Percentiles rank a stretch among this genome's conserved stretches.
phyloP scores from a whole-genome alignment of 1,284 basidiomycete species.

The Leccinum pseudoinsigne region DNA sequence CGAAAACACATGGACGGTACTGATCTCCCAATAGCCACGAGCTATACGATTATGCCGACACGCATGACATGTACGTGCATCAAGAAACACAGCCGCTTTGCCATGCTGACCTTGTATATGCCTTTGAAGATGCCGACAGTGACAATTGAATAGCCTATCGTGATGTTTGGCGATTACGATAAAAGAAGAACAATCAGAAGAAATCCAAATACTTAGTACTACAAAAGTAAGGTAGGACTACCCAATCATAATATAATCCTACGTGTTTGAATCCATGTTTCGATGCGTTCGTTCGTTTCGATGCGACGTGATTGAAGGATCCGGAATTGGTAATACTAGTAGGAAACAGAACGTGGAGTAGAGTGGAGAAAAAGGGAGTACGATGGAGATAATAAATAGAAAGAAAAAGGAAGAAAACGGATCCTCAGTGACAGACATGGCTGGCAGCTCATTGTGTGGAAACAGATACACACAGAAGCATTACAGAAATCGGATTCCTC shows the following conservation, averaged over 20 bases:
- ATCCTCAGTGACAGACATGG: no score
- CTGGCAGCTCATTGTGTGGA: no score
- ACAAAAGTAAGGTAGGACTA: background rate
- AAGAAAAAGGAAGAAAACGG: no score
- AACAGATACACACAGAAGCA: no score
- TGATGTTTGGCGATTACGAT: background rate
- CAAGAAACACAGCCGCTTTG: background rate
- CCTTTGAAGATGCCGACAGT: background rate
- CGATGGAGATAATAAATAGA: no score
- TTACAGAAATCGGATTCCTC: no score
- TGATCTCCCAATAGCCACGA: conserved; percentile 60
- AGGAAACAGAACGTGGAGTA: no score
- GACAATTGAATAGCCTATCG: background rate
- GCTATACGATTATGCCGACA: conserved; percentile 76
- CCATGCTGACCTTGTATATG: conserved; percentile 12
- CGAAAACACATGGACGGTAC: conserved; percentile 3
- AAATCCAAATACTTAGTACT: background rate
- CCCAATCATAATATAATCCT: background rate
- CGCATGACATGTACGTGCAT: conserved; percentile 67
- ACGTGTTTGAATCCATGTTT: background rate
- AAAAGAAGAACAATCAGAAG: background rate
- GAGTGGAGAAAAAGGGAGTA: no score
- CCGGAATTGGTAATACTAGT: no score
- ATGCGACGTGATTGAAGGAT: background rate
- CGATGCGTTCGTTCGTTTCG: background rate